A percentile compares a stretch with the other conserved stretches of the same genome.
phyloP scores from a whole-genome alignment of 768 basidiomycete species.

The Favolaschia claudopus region DNA sequence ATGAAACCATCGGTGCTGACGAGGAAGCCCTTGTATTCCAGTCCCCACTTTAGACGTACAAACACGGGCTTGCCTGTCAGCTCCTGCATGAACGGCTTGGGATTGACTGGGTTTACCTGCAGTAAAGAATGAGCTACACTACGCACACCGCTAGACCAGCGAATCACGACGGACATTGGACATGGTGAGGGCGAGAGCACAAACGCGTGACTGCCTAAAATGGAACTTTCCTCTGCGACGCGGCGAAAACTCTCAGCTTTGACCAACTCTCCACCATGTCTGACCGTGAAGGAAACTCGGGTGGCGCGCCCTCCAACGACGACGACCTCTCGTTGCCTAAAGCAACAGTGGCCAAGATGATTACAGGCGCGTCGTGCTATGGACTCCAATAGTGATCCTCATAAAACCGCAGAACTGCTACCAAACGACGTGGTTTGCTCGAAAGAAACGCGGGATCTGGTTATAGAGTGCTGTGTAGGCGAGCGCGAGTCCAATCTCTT shows the following conservation, averaged over 20 bases:
- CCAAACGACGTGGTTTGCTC: constrained; percentile 88
- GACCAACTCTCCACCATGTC: constrained; percentile 65
- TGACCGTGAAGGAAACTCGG: constrained; percentile 83
- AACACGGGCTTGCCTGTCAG: constrained; percentile 96
- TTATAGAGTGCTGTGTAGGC: constrained; percentile 99
- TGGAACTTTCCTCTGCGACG: constrained; percentile 17
- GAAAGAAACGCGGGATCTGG: constrained; percentile 95
- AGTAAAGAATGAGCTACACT: constrained; percentile 4
- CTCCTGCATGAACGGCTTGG: constrained; percentile 98
- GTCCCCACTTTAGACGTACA: constrained; percentile 97
- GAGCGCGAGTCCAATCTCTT: constrained; percentile 49
- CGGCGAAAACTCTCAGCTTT: constrained; percentile 18
- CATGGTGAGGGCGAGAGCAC: constrained; percentile 61
- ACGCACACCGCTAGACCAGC: constrained; percentile 3
- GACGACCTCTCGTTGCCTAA: constrained; percentile 96
- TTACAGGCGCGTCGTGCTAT: constrained; percentile 66
- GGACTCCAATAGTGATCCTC: constrained; percentile 7
- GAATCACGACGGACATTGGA: constrained; percentile 59
- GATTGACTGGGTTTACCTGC: constrained; percentile 93
- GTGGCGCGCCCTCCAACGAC: constrained; percentile 69
- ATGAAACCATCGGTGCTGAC: constrained; percentile 99
- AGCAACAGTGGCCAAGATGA: constrained; percentile 98
- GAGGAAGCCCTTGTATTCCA: constrained; percentile 98
- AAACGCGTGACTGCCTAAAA: constrained; percentile 28
- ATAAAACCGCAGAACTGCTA: constrained; percentile 73